Evolutionary conservation across 1,284 basidiomycete genomes (phyloP), one percentile per base, ranked within the genome.

Genomic region (Trichosporon ovoides): DNA sequence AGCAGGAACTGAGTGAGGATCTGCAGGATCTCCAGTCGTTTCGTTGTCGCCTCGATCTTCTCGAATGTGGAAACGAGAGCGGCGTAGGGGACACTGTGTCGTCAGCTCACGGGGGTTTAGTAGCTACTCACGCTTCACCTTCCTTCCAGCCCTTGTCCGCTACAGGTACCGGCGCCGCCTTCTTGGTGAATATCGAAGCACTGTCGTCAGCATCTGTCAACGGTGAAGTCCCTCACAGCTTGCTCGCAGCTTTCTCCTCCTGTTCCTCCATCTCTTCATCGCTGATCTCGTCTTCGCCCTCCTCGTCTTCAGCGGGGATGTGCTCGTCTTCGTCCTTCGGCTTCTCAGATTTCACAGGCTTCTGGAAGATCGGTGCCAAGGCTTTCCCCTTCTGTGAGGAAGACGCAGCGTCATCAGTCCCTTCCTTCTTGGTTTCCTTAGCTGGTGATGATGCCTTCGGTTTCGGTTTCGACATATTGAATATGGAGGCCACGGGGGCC

Each of bases 21-120:
- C 1, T 91, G 84, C 6, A 86, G 89, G 75, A 98, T 99, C 75
- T 96, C 93, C 37, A 98, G 80, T 7, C 96, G 88, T 72, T 98
- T 98, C 2, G 94, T 97, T 1, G 96, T 99, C 2, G 86, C 85
- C 75, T 97, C 94, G 64, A 99, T 98, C 53, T 89, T 80, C 33
- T 86, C 83, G 72, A 98, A 98, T 0, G 89, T 86, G 62, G 90
- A 86, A 1, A 92, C 86, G 24, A 99, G 82, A 2, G 93, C 90
- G 10, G 90, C 87, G 74, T 99, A 99, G 0, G 96, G 95, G 12
- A 98, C 88, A 1, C 93, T 95, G 63, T 16, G 11, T 52, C 36
- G 49, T 60, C 56, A 69, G 58, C 4, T 28, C 52, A 9, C 16
- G n/a, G 12, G 12, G 10, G 0, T 7, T 35, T 7, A 1, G 11